Conservation (phyloP, 139 green algal species). For the Coccomyxa sp. region DNA sequence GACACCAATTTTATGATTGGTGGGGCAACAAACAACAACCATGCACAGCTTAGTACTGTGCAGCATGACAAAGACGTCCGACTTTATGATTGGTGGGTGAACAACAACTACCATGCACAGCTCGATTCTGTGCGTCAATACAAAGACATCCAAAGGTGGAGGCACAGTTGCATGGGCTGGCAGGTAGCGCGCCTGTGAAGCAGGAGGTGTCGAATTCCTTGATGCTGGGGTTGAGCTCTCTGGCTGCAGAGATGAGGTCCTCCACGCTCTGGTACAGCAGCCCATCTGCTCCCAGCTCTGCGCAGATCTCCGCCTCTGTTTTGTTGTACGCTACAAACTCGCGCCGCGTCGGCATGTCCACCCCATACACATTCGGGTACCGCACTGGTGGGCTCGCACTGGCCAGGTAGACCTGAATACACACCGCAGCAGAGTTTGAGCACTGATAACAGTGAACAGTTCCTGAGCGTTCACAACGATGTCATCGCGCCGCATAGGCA, state of each 20-base stretch:
- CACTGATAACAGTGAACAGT: too few relatives aligned
- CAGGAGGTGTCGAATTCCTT: constrained; percentile 86
- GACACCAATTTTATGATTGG: too few relatives aligned
- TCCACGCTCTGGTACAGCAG: constrained; percentile 89
- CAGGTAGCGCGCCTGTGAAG: constrained; percentile 57
- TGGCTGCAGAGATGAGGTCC: constrained; percentile 68
- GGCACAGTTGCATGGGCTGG: too few relatives aligned
- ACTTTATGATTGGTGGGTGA: too few relatives aligned
- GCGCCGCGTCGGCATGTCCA: constrained; percentile 92
- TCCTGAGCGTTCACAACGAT: too few relatives aligned
- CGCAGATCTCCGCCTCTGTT: constrained; percentile 69
- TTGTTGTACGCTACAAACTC: constrained; percentile 91
- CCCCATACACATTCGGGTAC: constrained; percentile 97
- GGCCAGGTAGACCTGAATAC: constrained; percentile 87
- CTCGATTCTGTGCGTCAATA: too few relatives aligned
- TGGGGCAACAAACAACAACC: too few relatives aligned
- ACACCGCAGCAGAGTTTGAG: too few relatives aligned
- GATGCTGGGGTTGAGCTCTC: constrained; percentile 81
- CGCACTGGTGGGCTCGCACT: constrained; percentile 87
- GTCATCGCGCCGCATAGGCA: constrained; percentile 65
- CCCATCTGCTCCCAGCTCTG: constrained; percentile 80
- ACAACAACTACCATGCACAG: too few relatives aligned
- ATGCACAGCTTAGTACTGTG: too few relatives aligned
- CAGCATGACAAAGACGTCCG: too few relatives aligned
- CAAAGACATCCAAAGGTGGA: too few relatives aligned